Percentiles rank a stretch among this genome's conserved stretches.
Evolutionary conservation across 1,139 yeast species (phyloP).

Genomic region (Debaryomyces udenii): DNA sequence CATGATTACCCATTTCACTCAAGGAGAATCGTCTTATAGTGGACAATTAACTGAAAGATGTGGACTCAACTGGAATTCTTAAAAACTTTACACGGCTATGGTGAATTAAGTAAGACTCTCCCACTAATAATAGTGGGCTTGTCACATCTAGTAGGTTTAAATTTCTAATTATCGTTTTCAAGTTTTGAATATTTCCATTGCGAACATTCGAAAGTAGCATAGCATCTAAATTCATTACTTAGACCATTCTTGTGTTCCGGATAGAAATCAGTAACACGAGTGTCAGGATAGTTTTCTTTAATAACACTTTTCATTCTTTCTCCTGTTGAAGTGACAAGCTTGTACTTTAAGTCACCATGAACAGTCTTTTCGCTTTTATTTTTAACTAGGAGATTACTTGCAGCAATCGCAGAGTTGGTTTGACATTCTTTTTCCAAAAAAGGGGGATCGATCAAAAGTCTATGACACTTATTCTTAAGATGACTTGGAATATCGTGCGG

Average conservation of each 20-base stretch:
- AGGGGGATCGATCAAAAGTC: constrained; percentile 88
- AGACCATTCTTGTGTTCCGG: constrained; percentile 87
- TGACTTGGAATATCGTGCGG: constrained; percentile 66
- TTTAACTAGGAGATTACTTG: constrained; percentile 55
- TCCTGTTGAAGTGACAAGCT: constrained; percentile 78
- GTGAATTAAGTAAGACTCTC: no score
- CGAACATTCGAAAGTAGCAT: constrained; percentile 66
- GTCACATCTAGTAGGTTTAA: no score
- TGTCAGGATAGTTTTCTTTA: constrained; percentile 62
- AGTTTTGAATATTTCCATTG: constrained; percentile 35
- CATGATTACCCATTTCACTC: background rate
- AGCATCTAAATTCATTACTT: constrained; percentile 85
- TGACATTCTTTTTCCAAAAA: constrained; percentile 83
- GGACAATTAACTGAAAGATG: no score
- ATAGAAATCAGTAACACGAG: constrained; percentile 61
- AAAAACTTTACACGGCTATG: no score
- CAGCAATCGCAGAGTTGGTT: constrained; percentile 70
- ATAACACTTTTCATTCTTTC: constrained; percentile 78
- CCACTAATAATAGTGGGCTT: no score
- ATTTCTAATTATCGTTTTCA: background rate
- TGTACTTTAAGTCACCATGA: constrained; percentile 47
- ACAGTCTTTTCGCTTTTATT: constrained; percentile 40
- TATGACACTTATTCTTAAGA: constrained; percentile 64
- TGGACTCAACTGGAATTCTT: no score
- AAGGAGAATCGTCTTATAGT: no score